Evolutionary conservation across 805 yeast species (phyloP), one percentile per base, ranked within the genome.

Genomic region (Nakazawaea ernobii): DNA sequence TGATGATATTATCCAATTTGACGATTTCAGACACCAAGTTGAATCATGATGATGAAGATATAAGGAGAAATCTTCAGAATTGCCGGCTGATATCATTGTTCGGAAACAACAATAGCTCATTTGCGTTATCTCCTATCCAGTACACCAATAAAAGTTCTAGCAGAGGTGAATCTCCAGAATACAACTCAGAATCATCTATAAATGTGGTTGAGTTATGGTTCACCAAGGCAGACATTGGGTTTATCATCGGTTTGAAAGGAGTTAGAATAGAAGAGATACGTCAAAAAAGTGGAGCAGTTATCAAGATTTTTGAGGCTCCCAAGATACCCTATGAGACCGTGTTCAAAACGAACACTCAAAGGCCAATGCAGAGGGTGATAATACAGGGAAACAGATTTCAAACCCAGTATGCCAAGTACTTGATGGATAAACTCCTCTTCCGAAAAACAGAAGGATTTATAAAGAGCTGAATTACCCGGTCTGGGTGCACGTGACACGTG

Each of bases 231-330:
- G 74, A 73, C 46, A 66, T 73, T 1, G 61, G 73, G 1, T 66
- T 59, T 42, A 51, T 75, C 6, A 74, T 75, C 43, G 80, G 80
- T 0, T 61, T 55, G 24, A 56, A 58, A n/a, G 80, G 80, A 1
- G 33, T 51, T 15, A 59, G 65, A 37, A 73, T 76, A 11, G 63
- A 61, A 35, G 43, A 44, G 5, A 57, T 75, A 5, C 26, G 49
- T 30, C 55, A 56, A 5, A 42, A 45, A 24, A 62, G 74, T 1
- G 52, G 59, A 0, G 75, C 78, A 4, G 57, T 52, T 8, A 64
- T 76, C 35, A 69, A 70, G 44, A 65, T 75, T 4, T 52, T 70
- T 10, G 73, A 73, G 0, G 46, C 67, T 10, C 50, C 57, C 7
- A 46, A 42, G 5, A 48, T 37, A 20, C 38, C 54, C 14, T 54